phyloP scores from a whole-genome alignment of 2,329 filamentous ascomycete genomes.

The Lecanosticta acicola region DNA sequence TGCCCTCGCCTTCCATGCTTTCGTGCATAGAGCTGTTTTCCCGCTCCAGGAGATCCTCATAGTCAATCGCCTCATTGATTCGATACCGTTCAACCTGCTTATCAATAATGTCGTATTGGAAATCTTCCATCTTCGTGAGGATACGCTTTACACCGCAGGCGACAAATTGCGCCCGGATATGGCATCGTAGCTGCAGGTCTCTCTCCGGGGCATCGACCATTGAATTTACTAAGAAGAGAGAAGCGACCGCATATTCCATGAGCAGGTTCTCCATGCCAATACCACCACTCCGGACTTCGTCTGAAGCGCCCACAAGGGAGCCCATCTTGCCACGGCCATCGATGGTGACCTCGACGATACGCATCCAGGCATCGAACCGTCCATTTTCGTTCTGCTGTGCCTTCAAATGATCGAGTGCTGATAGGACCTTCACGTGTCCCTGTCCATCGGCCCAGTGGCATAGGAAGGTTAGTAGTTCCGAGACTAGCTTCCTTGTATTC shows the following conservation, averaged over 20 bases:
- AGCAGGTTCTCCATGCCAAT: slow-evolving; percentile 98
- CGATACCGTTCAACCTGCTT: slow-evolving; percentile 95
- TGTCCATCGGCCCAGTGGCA: slow-evolving; percentile 89
- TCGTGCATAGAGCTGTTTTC: slow-evolving; percentile 90
- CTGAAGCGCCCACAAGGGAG: slow-evolving; percentile 90
- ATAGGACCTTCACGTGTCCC: slow-evolving; percentile 87
- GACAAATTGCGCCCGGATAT: slow-evolving; percentile 92
- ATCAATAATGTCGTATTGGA: slow-evolving; percentile 97
- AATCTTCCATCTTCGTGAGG: slow-evolving; percentile 92
- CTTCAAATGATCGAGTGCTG: slow-evolving; percentile 89
- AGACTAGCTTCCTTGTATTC: slow-evolving; percentile 88
- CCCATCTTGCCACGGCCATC: slow-evolving; percentile 99
- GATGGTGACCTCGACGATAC: slow-evolving; percentile 91
- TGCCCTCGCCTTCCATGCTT: slow-evolving; percentile 75
- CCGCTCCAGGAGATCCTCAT: slow-evolving; percentile 90
- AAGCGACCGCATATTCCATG: slow-evolving; percentile 97
- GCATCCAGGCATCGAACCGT: slow-evolving; percentile 97
- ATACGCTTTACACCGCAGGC: slow-evolving; percentile 93
- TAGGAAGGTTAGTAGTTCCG: slow-evolving; percentile 91
- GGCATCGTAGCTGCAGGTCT: slow-evolving; percentile 84
- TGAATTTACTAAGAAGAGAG: slow-evolving; percentile 93
- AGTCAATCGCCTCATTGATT: slow-evolving; percentile 93
- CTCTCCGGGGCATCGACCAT: slow-evolving; percentile 84
- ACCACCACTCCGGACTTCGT: slow-evolving; percentile 90
- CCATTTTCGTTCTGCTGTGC: slow-evolving; percentile 83